phyloP scores from a whole-genome alignment of 2,329 filamentous ascomycete genomes.

The Bipolaris gigantea region DNA sequence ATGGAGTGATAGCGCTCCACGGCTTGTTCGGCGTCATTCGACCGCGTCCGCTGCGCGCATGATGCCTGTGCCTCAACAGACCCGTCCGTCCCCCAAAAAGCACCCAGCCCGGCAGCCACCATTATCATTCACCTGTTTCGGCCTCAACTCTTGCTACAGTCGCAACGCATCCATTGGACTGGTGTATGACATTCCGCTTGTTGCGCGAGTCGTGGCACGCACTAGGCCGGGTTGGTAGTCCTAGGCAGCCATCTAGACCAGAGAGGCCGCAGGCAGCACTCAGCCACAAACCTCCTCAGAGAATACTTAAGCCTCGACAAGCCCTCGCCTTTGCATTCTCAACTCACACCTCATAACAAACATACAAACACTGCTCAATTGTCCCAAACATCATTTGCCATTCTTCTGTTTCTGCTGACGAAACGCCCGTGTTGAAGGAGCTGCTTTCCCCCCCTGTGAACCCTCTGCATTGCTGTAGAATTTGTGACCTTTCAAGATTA shows the following conservation, averaged over 20 bases:
- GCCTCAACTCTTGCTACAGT: not conserved
- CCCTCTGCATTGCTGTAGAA: not conserved
- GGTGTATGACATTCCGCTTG: slow-evolving; percentile 1
- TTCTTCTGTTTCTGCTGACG: not conserved
- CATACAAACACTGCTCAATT: not conserved
- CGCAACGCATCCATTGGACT: slow-evolving; percentile 6
- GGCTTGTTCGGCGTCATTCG: not conserved
- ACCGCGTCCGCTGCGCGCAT: not conserved
- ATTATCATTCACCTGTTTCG: not conserved
- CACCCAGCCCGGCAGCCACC: not conserved
- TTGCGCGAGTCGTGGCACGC: not conserved
- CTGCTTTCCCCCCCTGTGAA: not conserved
- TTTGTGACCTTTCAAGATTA: slow-evolving; percentile 1
- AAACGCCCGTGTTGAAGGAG: not conserved
- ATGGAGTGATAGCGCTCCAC: not conserved
- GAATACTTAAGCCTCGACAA: not conserved
- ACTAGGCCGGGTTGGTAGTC: slow-evolving; percentile 10
- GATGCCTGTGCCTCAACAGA: not conserved
- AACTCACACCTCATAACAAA: not conserved
- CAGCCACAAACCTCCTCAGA: slow-evolving; percentile 11
- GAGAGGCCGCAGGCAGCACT: slow-evolving; percentile 4
- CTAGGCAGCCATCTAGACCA: slow-evolving; percentile 14
- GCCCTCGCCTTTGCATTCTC: not conserved
- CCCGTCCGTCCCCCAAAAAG: not conserved
- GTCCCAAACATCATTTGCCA: not conserved